Percentiles rank a stretch among this genome's conserved stretches.
Evolutionary conservation across 192 early-diverging fungal species (phyloP).

Genomic region (Phlyctochytrium arcticum): DNA sequence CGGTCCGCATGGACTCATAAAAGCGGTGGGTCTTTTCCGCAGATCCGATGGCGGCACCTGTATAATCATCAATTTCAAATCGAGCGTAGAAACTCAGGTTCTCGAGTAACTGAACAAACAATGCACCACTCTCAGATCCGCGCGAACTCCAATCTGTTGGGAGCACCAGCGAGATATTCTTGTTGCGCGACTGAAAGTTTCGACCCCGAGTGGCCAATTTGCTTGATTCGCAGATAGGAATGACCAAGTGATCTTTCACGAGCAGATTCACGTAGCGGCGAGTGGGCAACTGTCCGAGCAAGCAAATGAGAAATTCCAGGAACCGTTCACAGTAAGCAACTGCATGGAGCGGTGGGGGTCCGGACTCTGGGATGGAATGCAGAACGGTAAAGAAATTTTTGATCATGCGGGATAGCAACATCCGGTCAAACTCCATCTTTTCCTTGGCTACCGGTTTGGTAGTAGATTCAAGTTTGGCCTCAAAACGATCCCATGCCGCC

Average conservation of each 20-base stretch:
- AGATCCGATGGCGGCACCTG: constrained; percentile 68
- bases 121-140: constrained; percentile 23
- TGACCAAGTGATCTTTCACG: constrained; percentile 75
- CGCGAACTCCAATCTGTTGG: constrained; percentile 13
- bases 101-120: constrained; percentile 65
- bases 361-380: constrained; percentile 45
- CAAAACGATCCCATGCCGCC: constrained; percentile 63
- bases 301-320: constrained; percentile 82
- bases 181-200: background rate
- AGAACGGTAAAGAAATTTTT: constrained; percentile 60
- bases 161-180: constrained; percentile 4
- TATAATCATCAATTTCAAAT: constrained; percentile 81
- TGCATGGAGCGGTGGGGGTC: constrained; percentile 33
- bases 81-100: constrained; percentile 66
- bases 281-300: constrained; percentile 86
- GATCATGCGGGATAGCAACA: constrained; percentile 66
- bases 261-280: constrained; percentile 81
- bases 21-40: constrained; percentile 60
- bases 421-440: constrained; percentile 51
- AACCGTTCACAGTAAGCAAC: constrained; percentile 65
- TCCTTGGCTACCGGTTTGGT: constrained; percentile 46
- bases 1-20: constrained; percentile 52
- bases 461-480: constrained; percentile 9
- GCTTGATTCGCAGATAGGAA: constrained; percentile 26
- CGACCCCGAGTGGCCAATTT: constrained; percentile 31